Evolutionary conservation across 192 early-diverging fungal genomes (phyloP), one percentile per base, ranked within the genome.

Genomic region (Backusella parvicylindrica): DNA sequence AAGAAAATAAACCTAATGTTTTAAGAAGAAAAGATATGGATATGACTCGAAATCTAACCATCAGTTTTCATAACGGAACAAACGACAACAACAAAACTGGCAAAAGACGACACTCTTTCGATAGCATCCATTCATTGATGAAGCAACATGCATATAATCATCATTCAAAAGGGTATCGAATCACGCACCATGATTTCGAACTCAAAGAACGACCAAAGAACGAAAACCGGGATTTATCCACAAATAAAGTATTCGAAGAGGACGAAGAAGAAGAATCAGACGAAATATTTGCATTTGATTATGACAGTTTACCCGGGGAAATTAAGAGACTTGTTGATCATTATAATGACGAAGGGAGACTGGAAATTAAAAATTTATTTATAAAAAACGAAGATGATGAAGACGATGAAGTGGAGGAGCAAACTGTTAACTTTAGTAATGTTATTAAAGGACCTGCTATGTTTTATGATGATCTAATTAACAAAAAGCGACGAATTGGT

Each of bases 201-300:
- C 3, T 23, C 21, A 60, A 60, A 11, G 12, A 60, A 60, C 9
- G 12, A 9, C 12, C 13, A 28, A 60, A 60, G 26, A 60, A 13
- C 8, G 4, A 60, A 60, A 60, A 30, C 28, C 2, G 3, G 0
- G 26, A 60, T 12, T 28, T 7, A 28, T 28, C 53, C 26, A 12
- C 21, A 23, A 60, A 60, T 60, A 60, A 12, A 28, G 2, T 60
- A 26, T 28, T 28, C 26, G 8, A 60, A 60, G n/a, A n/a, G n/a
- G n/a, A n/a, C n/a, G n/a, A n/a, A n/a, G n/a, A n/a, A n/a, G 71
- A 72, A 60, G 26, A 72, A 13, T 18, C 53, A 23, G 53, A 31
- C 7, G 18, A 40, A 47, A 13, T 63, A 2, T 33, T 78, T 33
- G 26, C n/a, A 28, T 73, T 78, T 73, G 77, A 78, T 67, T 72